Conservation (phyloP, 179 eudicot genomes). For the Drosera spatulata region DNA sequence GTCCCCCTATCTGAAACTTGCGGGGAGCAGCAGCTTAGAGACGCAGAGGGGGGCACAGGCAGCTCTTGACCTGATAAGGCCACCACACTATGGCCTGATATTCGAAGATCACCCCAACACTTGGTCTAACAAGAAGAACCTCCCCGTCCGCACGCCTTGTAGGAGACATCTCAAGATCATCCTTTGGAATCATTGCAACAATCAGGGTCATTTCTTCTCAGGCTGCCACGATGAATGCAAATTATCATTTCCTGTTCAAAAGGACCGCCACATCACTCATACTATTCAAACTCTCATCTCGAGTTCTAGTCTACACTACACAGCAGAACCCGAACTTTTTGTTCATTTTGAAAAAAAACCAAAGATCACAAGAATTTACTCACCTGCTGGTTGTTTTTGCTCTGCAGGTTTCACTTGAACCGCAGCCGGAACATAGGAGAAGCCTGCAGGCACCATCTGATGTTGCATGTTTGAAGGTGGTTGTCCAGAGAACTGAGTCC, state of each 20-base stretch:
- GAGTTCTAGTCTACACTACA: too few species aligned
- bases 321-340: too few species aligned
- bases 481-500: constrained; percentile 47
- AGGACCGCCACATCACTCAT: constrained; percentile 11
- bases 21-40: too few species aligned
- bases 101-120: too few species aligned
- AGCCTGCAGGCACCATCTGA: constrained; percentile 43
- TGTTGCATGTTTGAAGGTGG: constrained; percentile 34
- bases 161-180: too few species aligned
- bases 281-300: not conserved
- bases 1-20: too few species aligned
- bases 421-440: constrained; percentile 44
- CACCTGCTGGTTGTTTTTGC: constrained; percentile 92
- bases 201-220: constrained; percentile 35
- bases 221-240: constrained; percentile 42
- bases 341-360: not conserved
- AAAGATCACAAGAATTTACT: constrained; percentile 17
- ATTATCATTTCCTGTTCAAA: constrained; percentile 51
- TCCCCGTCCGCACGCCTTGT: too few species aligned
- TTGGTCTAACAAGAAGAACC: too few species aligned
- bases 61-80: too few species aligned
- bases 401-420: constrained; percentile 72
- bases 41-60: too few species aligned
- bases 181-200: too few species aligned
- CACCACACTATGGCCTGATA: too few species aligned